A percentile compares a stretch with the other conserved stretches of the same genome.
Conservation (phyloP, 768 basidiomycete species). For the Suillus fuscotomentosus region DNA sequence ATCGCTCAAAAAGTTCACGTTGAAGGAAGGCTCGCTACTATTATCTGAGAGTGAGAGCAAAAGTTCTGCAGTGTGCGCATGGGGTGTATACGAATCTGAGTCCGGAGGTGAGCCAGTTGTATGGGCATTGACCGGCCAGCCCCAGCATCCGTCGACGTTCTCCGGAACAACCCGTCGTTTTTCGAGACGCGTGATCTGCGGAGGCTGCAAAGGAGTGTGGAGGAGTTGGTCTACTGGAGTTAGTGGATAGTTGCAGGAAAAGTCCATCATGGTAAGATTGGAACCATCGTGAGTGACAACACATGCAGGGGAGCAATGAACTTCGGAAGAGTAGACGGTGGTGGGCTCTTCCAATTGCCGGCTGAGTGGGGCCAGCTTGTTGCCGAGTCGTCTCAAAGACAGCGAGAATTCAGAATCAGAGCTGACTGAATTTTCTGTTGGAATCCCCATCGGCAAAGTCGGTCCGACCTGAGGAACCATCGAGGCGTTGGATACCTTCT, state of each 20-base stretch:
- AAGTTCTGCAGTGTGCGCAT: not conserved
- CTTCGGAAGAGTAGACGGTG: conserved; percentile 9
- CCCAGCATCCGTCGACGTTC: conserved; percentile 11
- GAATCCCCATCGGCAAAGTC: conserved; percentile 7
- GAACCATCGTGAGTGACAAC: conserved; percentile 14
- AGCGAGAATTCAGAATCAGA: conserved; percentile 22
- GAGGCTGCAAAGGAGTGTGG: conserved; percentile 26
- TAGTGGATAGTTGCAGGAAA: conserved; percentile 13
- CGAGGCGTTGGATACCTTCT: not conserved
- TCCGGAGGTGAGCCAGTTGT: conserved; percentile 5
- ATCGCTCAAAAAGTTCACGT: not conserved
- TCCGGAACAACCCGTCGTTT: conserved; percentile 7
- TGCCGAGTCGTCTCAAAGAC: conserved; percentile 31
- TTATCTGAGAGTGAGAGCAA: not conserved
- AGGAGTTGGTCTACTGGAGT: conserved; percentile 29
- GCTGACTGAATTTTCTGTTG: conserved; percentile 12
- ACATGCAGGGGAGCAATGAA: conserved; percentile 13
- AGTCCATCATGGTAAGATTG: conserved; percentile 5
- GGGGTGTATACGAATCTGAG: not conserved
- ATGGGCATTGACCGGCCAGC: conserved; percentile 19
- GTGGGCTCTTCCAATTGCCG: conserved; percentile 21
- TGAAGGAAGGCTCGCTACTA: not conserved
- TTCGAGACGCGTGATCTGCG: conserved; percentile 19
- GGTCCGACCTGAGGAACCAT: conserved; percentile 10
- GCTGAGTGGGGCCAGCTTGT: conserved; percentile 25